Evolutionary conservation across 139 green algal genomes (phyloP), one percentile per base, ranked within the genome.

Genomic region (Diplosphaera chodatii): DNA sequence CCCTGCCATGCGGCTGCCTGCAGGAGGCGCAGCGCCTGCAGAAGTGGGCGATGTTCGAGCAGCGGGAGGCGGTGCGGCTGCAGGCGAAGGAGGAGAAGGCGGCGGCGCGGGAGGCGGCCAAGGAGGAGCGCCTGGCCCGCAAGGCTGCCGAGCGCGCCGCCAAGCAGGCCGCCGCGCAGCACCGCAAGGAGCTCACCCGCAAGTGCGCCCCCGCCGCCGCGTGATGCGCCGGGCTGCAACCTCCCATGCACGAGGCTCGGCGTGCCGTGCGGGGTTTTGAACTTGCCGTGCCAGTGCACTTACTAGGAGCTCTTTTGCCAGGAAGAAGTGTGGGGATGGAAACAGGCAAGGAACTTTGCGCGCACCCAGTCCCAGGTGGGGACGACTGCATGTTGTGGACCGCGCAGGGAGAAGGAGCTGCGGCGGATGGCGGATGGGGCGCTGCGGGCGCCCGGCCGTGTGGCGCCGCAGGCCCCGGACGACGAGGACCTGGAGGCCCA

Each of bases 401-500:
- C 55, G 33, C 67, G 73, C 70, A 91, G 83, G 69, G 89, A 94
- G 73, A 92, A 89, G 77, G 89, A 95, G 70, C 68, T 92, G 37
- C 40, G 66, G 29, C 55, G 73, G 31, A 82, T 91, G 72, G 82
- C 89, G 72, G 76, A 80, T 22, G 64, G 76, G 55, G 69, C 79
- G 40, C 79, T 81, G 34, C 74, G 78, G 28, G 56, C 83, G 56
- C 55, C 81, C 33, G 37, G 80, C 48, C 66, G 80, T 10, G 68
- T 82, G 1, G 64, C 63, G 1, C 55, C 62, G n/a, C 64, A 31
- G 4, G 85, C 83, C 4, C 84, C 83, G 13, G 91, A 96, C 73
- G 91, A 96, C 65, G 62, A 86, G 34, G 89, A 95, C 6, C 40
- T 96, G 1, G 91, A 96, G 69, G 87, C 80, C 80, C 81, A 90